Evolutionary conservation across 2,329 filamentous ascomycete species (phyloP).

Genomic region (Gyromitra esculenta): DNA sequence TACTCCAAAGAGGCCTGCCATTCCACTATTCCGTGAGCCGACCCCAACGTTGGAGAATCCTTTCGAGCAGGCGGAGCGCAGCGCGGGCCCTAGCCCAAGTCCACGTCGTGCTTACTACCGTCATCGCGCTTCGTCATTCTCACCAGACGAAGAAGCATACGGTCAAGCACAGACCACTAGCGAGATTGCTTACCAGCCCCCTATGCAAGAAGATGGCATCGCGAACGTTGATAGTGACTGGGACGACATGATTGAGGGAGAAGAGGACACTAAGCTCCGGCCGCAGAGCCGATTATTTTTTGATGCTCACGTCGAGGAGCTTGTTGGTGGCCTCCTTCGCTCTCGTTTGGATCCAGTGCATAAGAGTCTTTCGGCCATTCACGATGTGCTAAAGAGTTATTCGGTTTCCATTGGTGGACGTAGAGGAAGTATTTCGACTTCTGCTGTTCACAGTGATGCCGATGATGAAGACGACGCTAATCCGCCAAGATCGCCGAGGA

Average conservation of each 20-base stretch:
- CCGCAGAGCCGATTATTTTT: constrained; percentile 83
- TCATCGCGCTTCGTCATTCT: constrained; percentile 55
- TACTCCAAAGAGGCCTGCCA: constrained; percentile 36
- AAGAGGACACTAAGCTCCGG: constrained; percentile 80
- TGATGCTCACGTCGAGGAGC: constrained; percentile 84
- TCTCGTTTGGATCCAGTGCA: constrained; percentile 83
- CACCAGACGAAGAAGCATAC: constrained; percentile 64
- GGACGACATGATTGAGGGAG: constrained; percentile 84
- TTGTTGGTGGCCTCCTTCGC: constrained; percentile 81
- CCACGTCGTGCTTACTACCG: constrained; percentile 66
- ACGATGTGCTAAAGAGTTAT: constrained; percentile 69
- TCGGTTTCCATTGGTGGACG: constrained; percentile 70
- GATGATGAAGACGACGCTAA: constrained; percentile 77
- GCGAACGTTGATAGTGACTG: constrained; percentile 81
- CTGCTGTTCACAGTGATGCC: constrained; percentile 80
- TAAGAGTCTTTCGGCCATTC: constrained; percentile 78
- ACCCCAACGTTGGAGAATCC: constrained; percentile 62
- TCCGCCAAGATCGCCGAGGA: constrained; percentile 75
- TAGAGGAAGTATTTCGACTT: constrained; percentile 64
- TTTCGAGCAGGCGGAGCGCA: constrained; percentile 65
- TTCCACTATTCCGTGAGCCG: constrained; percentile 61
- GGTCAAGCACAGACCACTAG: constrained; percentile 62
- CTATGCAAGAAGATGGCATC: constrained; percentile 45
- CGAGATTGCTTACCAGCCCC: constrained; percentile 45
- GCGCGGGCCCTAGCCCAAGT: constrained; percentile 78